Conservation (phyloP, 192 early-diverging fungal genomes). For the Coemansia reversa region DNA sequence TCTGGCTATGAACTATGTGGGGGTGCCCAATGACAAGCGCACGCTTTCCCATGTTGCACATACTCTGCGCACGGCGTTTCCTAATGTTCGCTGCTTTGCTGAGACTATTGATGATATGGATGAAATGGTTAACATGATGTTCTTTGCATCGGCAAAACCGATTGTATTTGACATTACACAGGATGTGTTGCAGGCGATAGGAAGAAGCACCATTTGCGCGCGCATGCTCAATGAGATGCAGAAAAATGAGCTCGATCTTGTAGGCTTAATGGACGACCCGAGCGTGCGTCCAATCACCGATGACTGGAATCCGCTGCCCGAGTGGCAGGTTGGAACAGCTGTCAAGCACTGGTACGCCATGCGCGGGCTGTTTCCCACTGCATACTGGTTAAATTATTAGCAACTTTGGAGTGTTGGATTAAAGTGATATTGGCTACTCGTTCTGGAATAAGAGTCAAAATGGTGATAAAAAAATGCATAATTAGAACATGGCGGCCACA, state of each 20-base stretch:
- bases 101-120: conserved; percentile 55
- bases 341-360: conserved; percentile 74
- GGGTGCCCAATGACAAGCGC: conserved; percentile 53
- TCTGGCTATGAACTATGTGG: conserved; percentile 86
- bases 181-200: conserved; percentile 32
- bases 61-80: conserved; percentile 68
- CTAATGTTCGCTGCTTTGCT: conserved; percentile 65
- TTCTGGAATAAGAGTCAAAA: not conserved
- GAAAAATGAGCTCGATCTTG: conserved; percentile 52
- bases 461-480: conserved; percentile 4
- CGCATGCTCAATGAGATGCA: conserved; percentile 52
- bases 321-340: conserved; percentile 60
- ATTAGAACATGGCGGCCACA: conserved; percentile 25
- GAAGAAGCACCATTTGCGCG: conserved; percentile 23
- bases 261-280: conserved; percentile 28
- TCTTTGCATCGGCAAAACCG: conserved; percentile 60
- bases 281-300: conserved; percentile 61
- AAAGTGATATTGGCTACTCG: not conserved
- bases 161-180: conserved; percentile 50
- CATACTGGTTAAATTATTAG: conserved; percentile 75
- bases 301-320: conserved; percentile 60
- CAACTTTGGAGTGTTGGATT: not conserved
- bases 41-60: conserved; percentile 60
- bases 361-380: conserved; percentile 63
- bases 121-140: conserved; percentile 64